Percentiles rank a stretch among this genome's conserved stretches.
phyloP scores from a whole-genome alignment of 345 rosid genomes.

The Eucalyptus viminalis region DNA sequence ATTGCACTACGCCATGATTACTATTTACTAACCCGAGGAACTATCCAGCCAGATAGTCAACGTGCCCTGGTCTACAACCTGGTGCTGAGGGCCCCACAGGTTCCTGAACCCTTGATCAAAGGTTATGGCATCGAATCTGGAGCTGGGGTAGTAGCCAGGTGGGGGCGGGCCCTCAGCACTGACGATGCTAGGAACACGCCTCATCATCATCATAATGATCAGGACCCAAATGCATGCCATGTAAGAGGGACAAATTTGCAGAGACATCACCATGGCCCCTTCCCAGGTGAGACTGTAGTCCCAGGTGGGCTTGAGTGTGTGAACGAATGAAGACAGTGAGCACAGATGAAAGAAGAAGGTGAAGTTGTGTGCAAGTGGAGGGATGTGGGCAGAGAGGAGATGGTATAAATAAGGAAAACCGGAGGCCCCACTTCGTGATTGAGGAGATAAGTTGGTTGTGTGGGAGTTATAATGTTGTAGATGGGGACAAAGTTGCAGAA shows the following conservation, averaged over 20 bases:
- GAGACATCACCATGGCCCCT: not conserved
- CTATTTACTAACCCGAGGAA: slow-evolving; percentile 30
- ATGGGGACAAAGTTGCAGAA: slow-evolving; percentile 11
- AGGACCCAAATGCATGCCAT: slow-evolving; percentile 28
- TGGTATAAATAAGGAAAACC: slow-evolving; percentile 22
- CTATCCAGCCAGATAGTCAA: slow-evolving; percentile 79
- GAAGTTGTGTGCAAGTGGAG: not conserved
- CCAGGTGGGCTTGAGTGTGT: not conserved
- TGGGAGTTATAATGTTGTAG: slow-evolving; percentile 2
- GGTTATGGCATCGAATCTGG: slow-evolving; percentile 20
- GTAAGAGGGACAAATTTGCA: not conserved
- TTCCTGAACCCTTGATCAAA: slow-evolving; percentile 47
- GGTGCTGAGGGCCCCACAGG: slow-evolving; percentile 88
- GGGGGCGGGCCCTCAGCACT: slow-evolving; percentile 50
- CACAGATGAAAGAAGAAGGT: not conserved
- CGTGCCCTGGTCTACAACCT: slow-evolving; percentile 38
- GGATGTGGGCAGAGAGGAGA: not conserved
- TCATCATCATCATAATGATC: not conserved
- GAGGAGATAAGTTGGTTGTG: slow-evolving; percentile 23
- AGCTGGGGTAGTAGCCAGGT: slow-evolving; percentile 76
- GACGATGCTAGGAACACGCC: not conserved
- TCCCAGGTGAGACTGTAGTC: not conserved
- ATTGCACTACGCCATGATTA: not conserved
- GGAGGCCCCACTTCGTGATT: slow-evolving; percentile 6
- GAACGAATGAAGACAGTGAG: not conserved